A percentile compares a stretch with the other conserved stretches of the same genome.
Evolutionary conservation across 805 yeast species (phyloP).

Genomic region (Yamadazyma laniorum): DNA sequence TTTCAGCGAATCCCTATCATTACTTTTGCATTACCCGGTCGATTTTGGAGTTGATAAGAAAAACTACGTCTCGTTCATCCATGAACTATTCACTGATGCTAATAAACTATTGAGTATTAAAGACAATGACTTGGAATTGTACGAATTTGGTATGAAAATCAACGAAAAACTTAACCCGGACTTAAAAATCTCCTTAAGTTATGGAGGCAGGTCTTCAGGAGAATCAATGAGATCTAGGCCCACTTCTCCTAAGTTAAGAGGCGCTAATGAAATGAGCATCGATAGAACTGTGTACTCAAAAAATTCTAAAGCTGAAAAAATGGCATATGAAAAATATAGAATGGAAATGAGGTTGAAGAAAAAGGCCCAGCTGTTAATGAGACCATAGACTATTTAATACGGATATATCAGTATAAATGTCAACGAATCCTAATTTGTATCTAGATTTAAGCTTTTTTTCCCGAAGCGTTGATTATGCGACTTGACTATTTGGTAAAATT

Average conservation of each 20-base stretch:
- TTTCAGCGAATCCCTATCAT: conserved; percentile 49
- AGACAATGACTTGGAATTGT: conserved; percentile 37
- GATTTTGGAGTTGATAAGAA: conserved; percentile 15
- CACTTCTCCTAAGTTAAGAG: conserved; percentile 4
- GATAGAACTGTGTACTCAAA: not conserved
- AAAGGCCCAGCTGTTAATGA: conserved; percentile 38
- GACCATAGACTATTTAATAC: conserved; percentile 1
- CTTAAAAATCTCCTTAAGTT: conserved; percentile 27
- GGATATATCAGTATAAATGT: not conserved
- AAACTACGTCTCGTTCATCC: conserved; percentile 18
- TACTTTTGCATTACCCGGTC: conserved; percentile 52
- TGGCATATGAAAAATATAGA: conserved; percentile 45
- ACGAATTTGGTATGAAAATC: conserved; percentile 39
- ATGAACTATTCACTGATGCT: conserved; percentile 33
- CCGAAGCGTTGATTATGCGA: too few species aligned
- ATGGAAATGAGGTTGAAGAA: conserved; percentile 49
- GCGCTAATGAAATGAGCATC: not conserved
- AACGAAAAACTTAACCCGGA: conserved; percentile 41
- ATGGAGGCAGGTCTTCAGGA: conserved; percentile 22
- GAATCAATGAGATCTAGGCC: conserved; percentile 19
- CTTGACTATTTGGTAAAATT: too few species aligned
- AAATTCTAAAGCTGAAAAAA: conserved; percentile 28
- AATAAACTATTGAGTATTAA: conserved; percentile 29
- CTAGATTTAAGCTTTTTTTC: too few species aligned
- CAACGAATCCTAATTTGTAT: not conserved